Evolutionary conservation across 345 rosid genomes (phyloP), one percentile per base, ranked within the genome.

Genomic region (Euphorbia lathyris): DNA sequence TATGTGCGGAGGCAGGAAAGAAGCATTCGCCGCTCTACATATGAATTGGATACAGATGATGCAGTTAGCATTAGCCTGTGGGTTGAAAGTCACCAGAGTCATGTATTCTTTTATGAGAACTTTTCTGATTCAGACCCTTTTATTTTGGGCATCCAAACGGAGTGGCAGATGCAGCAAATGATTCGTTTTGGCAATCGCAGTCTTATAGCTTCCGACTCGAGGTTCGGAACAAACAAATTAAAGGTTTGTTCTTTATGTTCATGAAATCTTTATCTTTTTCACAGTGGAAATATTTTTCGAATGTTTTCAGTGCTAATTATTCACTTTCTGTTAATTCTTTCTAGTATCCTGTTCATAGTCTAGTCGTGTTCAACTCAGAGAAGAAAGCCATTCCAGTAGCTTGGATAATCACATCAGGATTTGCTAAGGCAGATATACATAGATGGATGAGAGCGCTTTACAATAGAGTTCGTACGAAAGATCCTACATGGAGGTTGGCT

Each of bases 91-190:
- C 96, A 92, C 84, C 97, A 82, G 74, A 85, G 73, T 66, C 76
- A 78, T 56, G 89, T 90, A 48, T 95, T 92, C 84, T 92, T 87
- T 75, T 90, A 79, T 48, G 83, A 92, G 71, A 90, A 83, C 55
- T 85, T 88, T 79, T 86, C 96, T 73, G 88, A 90, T 43, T 79
- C 87, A n/a, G 88, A 72, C 40, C 93, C 97, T 60, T 92, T 92
- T 73, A 72, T 80, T 30, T 80, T 92, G 83, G 97, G 99, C 48
- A 85, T 95, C 51, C 99, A 95, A 72, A 91, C 96, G 19, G 97
- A 95, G 78, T 95, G 97, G 99, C 99, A 95, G 79, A 78, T 95
- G 85, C 99, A 92, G 72, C 99, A 95, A 80, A 84, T 95, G 97
- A 90, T 92, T 76, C 92, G 87, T 48, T 92, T 87, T 84, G 99